Percentiles rank a stretch among this genome's conserved stretches.
phyloP scores from a whole-genome alignment of 2,329 filamentous ascomycete species.

The Arthrobotrys entomopaga region DNA sequence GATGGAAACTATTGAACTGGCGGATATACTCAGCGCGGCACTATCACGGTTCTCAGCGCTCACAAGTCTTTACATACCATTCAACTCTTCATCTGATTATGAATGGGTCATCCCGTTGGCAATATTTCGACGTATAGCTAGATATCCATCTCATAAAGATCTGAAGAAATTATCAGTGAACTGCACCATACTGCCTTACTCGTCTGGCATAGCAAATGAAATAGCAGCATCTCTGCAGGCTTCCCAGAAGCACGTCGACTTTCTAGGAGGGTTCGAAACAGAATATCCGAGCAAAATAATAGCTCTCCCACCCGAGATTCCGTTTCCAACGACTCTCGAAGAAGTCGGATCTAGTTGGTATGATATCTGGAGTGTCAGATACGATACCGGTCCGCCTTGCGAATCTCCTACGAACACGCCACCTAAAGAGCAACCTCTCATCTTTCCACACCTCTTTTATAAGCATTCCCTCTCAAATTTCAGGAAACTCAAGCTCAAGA shows the following conservation, averaged over 20 bases:
- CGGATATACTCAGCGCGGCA: background rate
- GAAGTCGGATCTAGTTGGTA: background rate
- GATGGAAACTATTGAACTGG: slow-evolving; percentile 6
- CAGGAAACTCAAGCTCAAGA: background rate
- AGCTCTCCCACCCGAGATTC: background rate
- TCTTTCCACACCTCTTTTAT: background rate
- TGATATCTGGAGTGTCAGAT: background rate
- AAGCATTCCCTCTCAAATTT: background rate
- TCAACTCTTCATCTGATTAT: background rate
- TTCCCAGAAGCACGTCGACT: background rate
- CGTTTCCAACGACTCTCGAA: slow-evolving; percentile 10
- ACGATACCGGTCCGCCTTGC: background rate
- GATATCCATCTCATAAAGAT: slow-evolving; percentile 1
- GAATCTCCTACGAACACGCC: background rate
- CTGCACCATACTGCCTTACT: background rate
- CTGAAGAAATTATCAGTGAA: slow-evolving; percentile 1
- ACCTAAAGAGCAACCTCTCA: background rate
- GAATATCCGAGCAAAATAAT: background rate
- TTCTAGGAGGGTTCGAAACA: background rate
- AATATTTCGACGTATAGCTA: background rate
- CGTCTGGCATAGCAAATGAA: background rate
- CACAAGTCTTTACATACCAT: background rate
- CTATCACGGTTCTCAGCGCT: background rate
- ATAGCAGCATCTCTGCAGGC: background rate
- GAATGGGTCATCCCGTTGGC: background rate